A percentile compares a stretch with the other conserved stretches of the same genome.
Conservation (phyloP, 306 rosid species). For the Boehmeria nivea region DNA sequence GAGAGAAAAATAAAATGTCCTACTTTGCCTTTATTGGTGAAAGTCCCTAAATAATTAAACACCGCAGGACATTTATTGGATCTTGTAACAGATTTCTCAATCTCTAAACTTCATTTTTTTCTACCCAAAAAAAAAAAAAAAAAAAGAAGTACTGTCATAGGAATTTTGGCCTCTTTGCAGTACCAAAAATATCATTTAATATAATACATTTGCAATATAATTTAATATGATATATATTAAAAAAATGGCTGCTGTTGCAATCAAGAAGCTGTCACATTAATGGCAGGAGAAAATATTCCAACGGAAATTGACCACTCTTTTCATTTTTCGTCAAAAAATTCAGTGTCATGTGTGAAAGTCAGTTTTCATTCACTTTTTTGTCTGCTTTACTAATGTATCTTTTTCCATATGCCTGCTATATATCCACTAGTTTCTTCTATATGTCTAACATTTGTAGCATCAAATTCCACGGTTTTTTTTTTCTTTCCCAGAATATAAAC, state of each 20-base stretch:
- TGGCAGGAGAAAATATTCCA: constrained; percentile 19
- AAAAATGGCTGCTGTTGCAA: neutral
- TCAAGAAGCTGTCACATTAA: constrained; percentile 18
- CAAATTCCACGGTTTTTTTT: constrained; percentile 30
- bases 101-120: neutral
- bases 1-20: neutral
- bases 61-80: neutral
- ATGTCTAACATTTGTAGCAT: constrained; percentile 30
- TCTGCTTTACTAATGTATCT: neutral
- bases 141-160: neutral
- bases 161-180: neutral
- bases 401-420: constrained; percentile 14
- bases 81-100: neutral
- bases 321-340: constrained; percentile 17
- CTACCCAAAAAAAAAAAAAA: neutral
- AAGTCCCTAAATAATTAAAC: constrained; percentile 11
- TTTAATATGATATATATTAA: neutral
- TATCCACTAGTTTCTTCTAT: constrained; percentile 12
- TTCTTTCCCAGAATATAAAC: constrained; percentile 2
- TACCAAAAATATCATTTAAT: neutral
- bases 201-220: neutral
- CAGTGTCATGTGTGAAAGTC: constrained; percentile 39
- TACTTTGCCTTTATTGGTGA: neutral
- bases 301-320: constrained; percentile 13
- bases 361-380: constrained; percentile 4